Evolutionary conservation across 2,329 filamentous ascomycete species (phyloP), one percentile per base, ranked within the genome.

Genomic region (Cladosporium sp.): DNA sequence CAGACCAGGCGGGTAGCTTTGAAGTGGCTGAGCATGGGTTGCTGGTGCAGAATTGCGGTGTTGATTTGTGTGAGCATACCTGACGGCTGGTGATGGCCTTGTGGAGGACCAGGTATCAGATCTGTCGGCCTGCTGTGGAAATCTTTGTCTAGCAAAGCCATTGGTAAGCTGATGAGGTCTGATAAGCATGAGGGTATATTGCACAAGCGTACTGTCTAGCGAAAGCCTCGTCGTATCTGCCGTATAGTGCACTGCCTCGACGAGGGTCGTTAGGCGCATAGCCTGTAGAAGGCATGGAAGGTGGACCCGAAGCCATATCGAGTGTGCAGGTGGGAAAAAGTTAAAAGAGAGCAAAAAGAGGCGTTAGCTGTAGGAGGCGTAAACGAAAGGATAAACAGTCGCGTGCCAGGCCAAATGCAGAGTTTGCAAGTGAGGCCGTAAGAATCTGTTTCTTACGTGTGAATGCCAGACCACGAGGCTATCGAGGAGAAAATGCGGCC

Each of bases 41-140:
- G 42, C 16, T n/a, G 50, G 43, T 30, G 55, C 45, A 33, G 52
- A 46, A 49, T 53, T 53, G 46, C 50, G 53, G 46, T 8, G 3
- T 38, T 15, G 22, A 25, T 15, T 19, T 9, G 53, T 56, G 48
- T 54, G 52, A 41, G 52, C 59, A 53, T 62, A 64, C 59, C 57
- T 59, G 47, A 61, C 53, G 16, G 56, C 58, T 36, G 58, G 45
- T 33, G 61, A 53, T 38, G 53, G 57, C 40, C 57, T 59, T 29
- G 55, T 53, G 46, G 56, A 55, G 38, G 55, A 57, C 61, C 62
- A 64, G 40, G 58, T 57, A 41, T 64, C 62, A 50, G 54, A 51
- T 29, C 59, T 55, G 39, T 52, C 53, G n/a, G 49, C 43, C 32
- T 47, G 52, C 47, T 60, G 57, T 29, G 45, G 35, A 22, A 64